A percentile compares a stretch with the other conserved stretches of the same genome.
These are phyloP conservation scores for Bryopsis sp. DNA, from an alignment of 139 green algal species.

Conservation along the genomic window DNA sequence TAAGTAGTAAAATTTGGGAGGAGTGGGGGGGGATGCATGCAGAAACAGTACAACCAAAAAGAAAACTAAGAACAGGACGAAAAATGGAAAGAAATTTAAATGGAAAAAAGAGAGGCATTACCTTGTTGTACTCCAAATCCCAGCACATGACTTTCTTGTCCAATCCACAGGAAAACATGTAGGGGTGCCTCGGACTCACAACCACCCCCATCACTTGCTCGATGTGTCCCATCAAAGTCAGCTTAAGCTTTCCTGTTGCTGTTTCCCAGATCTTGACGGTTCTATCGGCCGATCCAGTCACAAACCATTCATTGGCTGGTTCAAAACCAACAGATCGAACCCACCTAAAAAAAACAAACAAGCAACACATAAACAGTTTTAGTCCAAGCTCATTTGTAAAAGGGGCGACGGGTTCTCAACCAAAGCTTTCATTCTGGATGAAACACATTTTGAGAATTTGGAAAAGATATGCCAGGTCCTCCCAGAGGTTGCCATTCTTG, in stretches of 20 bases:
- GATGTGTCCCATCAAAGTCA: slow-evolving; percentile 99
- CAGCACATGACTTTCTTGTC: slow-evolving; percentile 99
- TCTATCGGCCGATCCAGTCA: slow-evolving; percentile 82
- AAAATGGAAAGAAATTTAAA: too few relatives aligned
- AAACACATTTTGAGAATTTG: neutral
- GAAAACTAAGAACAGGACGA: too few relatives aligned
- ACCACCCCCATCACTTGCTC: slow-evolving; percentile 92
- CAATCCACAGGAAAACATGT: slow-evolving; percentile 94
- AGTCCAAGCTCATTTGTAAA: neutral
- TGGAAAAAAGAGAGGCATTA: too few relatives aligned
- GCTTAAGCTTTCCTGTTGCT: slow-evolving; percentile 77
- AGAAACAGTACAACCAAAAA: too few relatives aligned
- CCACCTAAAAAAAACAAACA: slow-evolving; percentile 48
- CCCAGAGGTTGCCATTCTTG: neutral
- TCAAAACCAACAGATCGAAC: slow-evolving; percentile 90
- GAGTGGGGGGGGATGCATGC: too few relatives aligned
- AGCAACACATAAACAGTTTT: neutral
- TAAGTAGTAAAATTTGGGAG: too few relatives aligned
- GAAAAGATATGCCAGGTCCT: neutral
- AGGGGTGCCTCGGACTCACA: slow-evolving; percentile 77
- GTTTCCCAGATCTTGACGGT: slow-evolving; percentile 98
- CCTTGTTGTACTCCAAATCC: slow-evolving; percentile 99
- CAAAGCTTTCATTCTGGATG: neutral
- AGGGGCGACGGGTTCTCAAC: neutral
- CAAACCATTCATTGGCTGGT: slow-evolving; percentile 94